phyloP scores from a whole-genome alignment of 805 yeast species.

The Yamadazyma ubonensis region DNA sequence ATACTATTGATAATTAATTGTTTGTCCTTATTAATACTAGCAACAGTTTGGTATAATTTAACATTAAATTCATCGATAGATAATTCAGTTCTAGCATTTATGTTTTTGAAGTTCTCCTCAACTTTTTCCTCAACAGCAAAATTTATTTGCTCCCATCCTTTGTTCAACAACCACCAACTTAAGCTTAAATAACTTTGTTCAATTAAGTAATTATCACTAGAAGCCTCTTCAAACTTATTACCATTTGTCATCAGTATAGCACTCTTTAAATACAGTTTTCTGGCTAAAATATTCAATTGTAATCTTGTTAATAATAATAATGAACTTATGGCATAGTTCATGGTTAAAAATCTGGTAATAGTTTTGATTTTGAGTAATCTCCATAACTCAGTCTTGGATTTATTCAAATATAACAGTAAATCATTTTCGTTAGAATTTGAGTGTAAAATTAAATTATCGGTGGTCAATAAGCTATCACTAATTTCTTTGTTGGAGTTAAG shows the following conservation, averaged over 20 bases:
- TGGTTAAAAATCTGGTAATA: slow-evolving; percentile 67
- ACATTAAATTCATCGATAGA: slow-evolving; percentile 57
- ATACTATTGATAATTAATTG: slow-evolving; percentile 22
- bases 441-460: slow-evolving; percentile 38
- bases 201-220: slow-evolving; percentile 53
- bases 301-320: slow-evolving; percentile 76
- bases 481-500: slow-evolving; percentile 24
- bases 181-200: slow-evolving; percentile 84
- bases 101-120: slow-evolving; percentile 53
- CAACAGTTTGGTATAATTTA: slow-evolving; percentile 21
- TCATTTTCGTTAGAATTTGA: slow-evolving; percentile 20
- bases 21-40: slow-evolving; percentile 20
- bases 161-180: slow-evolving; percentile 91
- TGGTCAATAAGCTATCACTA: slow-evolving; percentile 44
- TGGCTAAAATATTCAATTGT: slow-evolving; percentile 84
- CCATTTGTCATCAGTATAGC: slow-evolving; percentile 68
- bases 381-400: slow-evolving; percentile 66
- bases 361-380: slow-evolving; percentile 72
- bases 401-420: slow-evolving; percentile 24
- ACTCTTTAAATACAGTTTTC: slow-evolving; percentile 78
- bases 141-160: slow-evolving; percentile 70
- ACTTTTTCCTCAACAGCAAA: slow-evolving; percentile 57
- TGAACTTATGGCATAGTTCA: slow-evolving; percentile 66
- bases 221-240: slow-evolving; percentile 16
- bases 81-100: slow-evolving; percentile 74